phyloP scores from a whole-genome alignment of 257 asterid species.

The Sherardia arvensis region DNA sequence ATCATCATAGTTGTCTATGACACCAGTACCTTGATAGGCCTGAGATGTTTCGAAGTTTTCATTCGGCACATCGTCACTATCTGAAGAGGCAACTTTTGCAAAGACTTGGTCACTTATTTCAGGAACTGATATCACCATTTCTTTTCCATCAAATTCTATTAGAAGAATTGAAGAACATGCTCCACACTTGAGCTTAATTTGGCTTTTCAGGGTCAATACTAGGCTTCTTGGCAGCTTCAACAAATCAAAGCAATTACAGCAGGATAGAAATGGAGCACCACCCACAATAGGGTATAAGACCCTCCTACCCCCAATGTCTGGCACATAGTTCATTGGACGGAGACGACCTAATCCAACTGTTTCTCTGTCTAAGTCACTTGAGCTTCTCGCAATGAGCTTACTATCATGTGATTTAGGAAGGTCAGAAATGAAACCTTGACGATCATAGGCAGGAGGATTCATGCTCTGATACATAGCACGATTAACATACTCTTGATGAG shows the following conservation, averaged over 20 bases:
- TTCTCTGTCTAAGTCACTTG: slow-evolving; percentile 44
- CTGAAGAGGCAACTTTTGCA: slow-evolving; percentile 32
- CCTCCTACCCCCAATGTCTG: slow-evolving; percentile 28
- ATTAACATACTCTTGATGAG: slow-evolving; percentile 30
- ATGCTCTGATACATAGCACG: slow-evolving; percentile 23
- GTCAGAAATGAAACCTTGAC: slow-evolving; percentile 26
- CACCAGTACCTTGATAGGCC: slow-evolving; percentile 28
- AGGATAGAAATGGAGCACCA: slow-evolving; percentile 84
- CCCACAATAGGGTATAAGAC: slow-evolving; percentile 58
- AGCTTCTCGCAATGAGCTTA: slow-evolving; percentile 31
- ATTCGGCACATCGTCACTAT: slow-evolving; percentile 36
- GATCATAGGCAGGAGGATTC: slow-evolving; percentile 28
- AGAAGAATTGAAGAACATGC: slow-evolving; percentile 67
- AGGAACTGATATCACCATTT: slow-evolving; percentile 37
- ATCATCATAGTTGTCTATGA: slow-evolving; percentile 26
- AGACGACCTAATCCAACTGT: slow-evolving; percentile 37
- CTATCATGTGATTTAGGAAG: slow-evolving; percentile 29
- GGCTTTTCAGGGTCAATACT: slow-evolving; percentile 32
- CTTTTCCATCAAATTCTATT: slow-evolving; percentile 49
- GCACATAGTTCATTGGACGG: slow-evolving; percentile 39
- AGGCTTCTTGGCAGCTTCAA: slow-evolving; percentile 52
- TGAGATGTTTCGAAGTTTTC: slow-evolving; percentile 39
- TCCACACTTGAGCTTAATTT: slow-evolving; percentile 64
- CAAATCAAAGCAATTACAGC: slow-evolving; percentile 75
- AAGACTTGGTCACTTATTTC: slow-evolving; percentile 38